A percentile compares a stretch with the other conserved stretches of the same genome.
phyloP scores from a whole-genome alignment of 2,329 filamentous ascomycete genomes.

The Microdochium bolleyi region DNA sequence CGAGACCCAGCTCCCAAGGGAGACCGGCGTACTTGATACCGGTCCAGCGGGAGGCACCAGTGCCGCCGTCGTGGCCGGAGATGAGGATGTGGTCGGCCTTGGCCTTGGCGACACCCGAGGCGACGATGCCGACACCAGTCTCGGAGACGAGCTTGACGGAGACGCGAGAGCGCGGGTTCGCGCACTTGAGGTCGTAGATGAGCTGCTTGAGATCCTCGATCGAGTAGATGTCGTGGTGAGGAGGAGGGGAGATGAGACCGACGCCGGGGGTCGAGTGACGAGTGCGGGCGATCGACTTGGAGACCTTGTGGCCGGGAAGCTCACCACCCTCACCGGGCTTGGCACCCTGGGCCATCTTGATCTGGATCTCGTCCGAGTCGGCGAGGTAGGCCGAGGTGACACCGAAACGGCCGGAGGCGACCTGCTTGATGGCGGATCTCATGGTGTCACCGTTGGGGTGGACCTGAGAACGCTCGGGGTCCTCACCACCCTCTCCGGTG shows the following conservation, averaged over 20 bases:
- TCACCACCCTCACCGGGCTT: constrained; percentile 98
- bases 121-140: constrained; percentile 94
- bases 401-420: constrained; percentile 91
- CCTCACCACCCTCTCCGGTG: constrained; percentile 94
- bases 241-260: constrained; percentile 89
- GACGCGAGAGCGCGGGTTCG: constrained; percentile 82
- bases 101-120: constrained; percentile 93
- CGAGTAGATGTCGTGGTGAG: constrained; percentile 97
- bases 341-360: constrained; percentile 98
- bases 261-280: constrained; percentile 95
- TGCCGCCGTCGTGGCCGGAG: constrained; percentile 93
- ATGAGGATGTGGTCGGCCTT: constrained; percentile 97
- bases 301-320: constrained; percentile 93
- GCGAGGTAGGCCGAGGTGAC: constrained; percentile 92
- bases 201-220: constrained; percentile 97
- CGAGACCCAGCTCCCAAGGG: constrained; percentile 93
- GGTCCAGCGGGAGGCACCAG: constrained; percentile 93
- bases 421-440: constrained; percentile 96
- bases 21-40: constrained; percentile 98
- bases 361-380: constrained; percentile 92
- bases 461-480: constrained; percentile 79
- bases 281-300: constrained; percentile 85
- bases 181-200: constrained; percentile 96
- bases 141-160: constrained; percentile 98
- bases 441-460: constrained; percentile 92